Percentiles rank a stretch among this genome's conserved stretches.
Conservation (phyloP, 1,284 basidiomycete genomes). For the Trametes pubescens region DNA sequence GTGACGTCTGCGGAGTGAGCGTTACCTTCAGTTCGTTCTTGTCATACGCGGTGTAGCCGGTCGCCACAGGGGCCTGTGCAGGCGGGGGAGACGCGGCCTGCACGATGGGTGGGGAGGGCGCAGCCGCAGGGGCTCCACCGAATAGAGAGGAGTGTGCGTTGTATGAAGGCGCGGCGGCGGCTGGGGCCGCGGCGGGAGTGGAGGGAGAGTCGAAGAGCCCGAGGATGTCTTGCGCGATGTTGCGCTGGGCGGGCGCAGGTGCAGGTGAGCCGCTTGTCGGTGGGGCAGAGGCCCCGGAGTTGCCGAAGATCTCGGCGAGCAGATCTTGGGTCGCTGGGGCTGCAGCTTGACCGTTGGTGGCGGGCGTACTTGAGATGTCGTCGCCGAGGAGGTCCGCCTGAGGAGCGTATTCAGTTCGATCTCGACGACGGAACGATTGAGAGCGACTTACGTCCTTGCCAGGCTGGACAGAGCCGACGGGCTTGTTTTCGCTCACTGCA, state of each 20-base stretch:
- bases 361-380: constrained; percentile 58
- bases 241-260: constrained; percentile 58
- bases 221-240: constrained; percentile 89
- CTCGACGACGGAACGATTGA: neutral
- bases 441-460: constrained; percentile 69
- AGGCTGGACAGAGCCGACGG: constrained; percentile 86
- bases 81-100: constrained; percentile 50
- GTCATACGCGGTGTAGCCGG: constrained; percentile 89
- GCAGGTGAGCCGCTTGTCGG: constrained; percentile 47
- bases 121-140: constrained; percentile 31
- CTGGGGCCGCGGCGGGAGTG: constrained; percentile 49
- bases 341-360: constrained; percentile 46
- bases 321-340: constrained; percentile 87
- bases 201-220: constrained; percentile 77
- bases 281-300: constrained; percentile 52
- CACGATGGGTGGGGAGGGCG: constrained; percentile 42
- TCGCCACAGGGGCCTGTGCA: constrained; percentile 58
- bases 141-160: constrained; percentile 32
- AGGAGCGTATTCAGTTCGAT: neutral
- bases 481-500: constrained; percentile 90
- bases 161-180: constrained; percentile 34
- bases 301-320: constrained; percentile 93
- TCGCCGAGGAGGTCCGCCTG: constrained; percentile 63
- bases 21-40: constrained; percentile 91
- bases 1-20: constrained; percentile 85